phyloP scores from a whole-genome alignment of 768 basidiomycete species.

The Arthromyces matolae region DNA sequence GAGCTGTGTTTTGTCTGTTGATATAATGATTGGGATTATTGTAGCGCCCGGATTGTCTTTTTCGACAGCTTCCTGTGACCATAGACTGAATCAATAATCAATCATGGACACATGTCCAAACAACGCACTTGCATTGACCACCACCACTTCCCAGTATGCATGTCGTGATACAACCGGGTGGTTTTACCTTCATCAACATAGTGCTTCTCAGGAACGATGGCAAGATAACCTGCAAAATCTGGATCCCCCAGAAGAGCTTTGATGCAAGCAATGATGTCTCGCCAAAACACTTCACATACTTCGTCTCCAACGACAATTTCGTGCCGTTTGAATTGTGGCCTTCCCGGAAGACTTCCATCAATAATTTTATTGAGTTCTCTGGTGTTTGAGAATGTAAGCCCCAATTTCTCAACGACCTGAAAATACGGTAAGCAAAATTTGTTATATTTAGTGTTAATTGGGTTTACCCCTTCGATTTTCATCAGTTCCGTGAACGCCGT shows the following conservation, averaged over 20 bases:
- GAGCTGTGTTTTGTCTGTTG: slow-evolving; percentile 43
- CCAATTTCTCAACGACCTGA: slow-evolving; percentile 21
- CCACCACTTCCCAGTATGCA: slow-evolving; percentile 51
- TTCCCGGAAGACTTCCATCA: slow-evolving; percentile 19
- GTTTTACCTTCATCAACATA: slow-evolving; percentile 24
- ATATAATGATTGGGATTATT: slow-evolving; percentile 41
- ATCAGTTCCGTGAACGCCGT: slow-evolving; percentile 37
- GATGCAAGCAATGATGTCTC: slow-evolving; percentile 36
- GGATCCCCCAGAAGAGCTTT: slow-evolving; percentile 31
- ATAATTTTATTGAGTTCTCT: slow-evolving; percentile 25
- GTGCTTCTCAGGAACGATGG: slow-evolving; percentile 34
- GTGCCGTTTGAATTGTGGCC: slow-evolving; percentile 22
- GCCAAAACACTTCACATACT: slow-evolving; percentile 17
- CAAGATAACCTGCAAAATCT: slow-evolving; percentile 27
- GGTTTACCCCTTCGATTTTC: slow-evolving; percentile 34
- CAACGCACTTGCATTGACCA: slow-evolving; percentile 41
- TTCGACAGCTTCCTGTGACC: slow-evolving; percentile 17
- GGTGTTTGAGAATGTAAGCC: slow-evolving; percentile 22
- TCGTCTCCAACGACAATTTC: slow-evolving; percentile 27
- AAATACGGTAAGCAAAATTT: slow-evolving; percentile 3
- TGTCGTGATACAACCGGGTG: slow-evolving; percentile 33
- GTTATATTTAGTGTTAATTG: not conserved
- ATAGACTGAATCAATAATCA: not conserved
- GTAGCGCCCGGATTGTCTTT: slow-evolving; percentile 22
- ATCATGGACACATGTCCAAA: not conserved